Conservation (phyloP, 768 basidiomycete species). For the Boletus sensibilis region DNA sequence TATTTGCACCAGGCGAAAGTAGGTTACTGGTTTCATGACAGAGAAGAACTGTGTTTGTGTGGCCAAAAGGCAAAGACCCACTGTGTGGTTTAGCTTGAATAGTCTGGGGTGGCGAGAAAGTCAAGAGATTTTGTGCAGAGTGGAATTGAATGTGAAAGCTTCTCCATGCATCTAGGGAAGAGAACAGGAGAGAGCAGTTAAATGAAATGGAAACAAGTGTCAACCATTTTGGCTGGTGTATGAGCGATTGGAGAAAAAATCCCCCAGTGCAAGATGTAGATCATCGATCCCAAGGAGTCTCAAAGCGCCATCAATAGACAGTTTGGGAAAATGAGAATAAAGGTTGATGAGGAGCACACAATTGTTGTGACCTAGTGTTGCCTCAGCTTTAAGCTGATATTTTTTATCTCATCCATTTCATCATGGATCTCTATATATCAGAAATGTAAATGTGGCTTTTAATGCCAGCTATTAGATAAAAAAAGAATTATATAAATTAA, state of each 20-base stretch:
- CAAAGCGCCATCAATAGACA: neutral
- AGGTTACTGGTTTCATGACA: conserved; percentile 5
- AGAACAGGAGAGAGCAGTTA: conserved; percentile 1
- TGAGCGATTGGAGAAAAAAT: neutral
- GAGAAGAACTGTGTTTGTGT: conserved; percentile 5
- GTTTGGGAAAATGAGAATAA: conserved; percentile 3
- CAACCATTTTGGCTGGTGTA: neutral
- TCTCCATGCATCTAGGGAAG: neutral
- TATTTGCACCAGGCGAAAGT: no score
- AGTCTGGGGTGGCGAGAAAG: conserved; percentile 5
- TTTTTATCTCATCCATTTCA: no score
- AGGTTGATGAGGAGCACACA: neutral
- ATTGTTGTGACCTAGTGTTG: no score
- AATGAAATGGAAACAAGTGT: neutral
- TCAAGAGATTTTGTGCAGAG: neutral
- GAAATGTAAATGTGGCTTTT: no score
- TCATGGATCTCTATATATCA: no score
- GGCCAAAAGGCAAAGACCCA: neutral
- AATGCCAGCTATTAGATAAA: no score
- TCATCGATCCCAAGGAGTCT: neutral
- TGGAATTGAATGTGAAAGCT: conserved; percentile 6
- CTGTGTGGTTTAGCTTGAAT: conserved; percentile 8
- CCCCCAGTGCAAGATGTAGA: conserved; percentile 5
- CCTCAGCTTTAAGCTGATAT: no score
- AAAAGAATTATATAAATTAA: no score